These are phyloP conservation scores for Nepenthes mirabilis DNA, from an alignment of 148 eudicot species.

Conservation along the genomic window DNA sequence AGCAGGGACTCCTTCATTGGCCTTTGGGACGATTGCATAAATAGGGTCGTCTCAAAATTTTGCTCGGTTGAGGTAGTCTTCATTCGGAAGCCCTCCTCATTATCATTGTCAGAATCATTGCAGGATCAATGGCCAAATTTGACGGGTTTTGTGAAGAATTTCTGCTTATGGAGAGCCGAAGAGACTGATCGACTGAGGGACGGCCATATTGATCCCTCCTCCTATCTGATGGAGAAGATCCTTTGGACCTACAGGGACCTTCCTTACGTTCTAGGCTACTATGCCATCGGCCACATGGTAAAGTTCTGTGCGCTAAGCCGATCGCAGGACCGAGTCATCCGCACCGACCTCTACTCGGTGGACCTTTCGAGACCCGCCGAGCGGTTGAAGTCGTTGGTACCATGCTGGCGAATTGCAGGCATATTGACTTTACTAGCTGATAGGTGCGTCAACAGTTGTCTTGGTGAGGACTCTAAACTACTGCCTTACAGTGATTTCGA, in stretches of 20 bases:
- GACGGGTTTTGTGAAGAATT: slow-evolving; percentile 40
- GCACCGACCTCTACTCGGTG: slow-evolving; percentile 50
- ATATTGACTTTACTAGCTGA: slow-evolving; percentile 55
- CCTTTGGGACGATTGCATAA: slow-evolving; percentile 83
- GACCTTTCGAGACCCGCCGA: slow-evolving; percentile 51
- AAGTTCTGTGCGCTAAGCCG: slow-evolving; percentile 71
- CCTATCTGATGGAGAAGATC: slow-evolving; percentile 39
- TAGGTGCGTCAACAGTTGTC: slow-evolving; percentile 14
- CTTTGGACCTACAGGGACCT: slow-evolving; percentile 51
- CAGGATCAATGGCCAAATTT: slow-evolving; percentile 70
- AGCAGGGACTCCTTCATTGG: slow-evolving; percentile 55
- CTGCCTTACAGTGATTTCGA: slow-evolving; percentile 44
- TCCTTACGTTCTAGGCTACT: slow-evolving; percentile 70
- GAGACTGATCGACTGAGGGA: slow-evolving; percentile 49
- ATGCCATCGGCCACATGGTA: slow-evolving; percentile 51
- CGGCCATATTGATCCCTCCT: slow-evolving; percentile 33
- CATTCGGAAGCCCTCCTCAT: slow-evolving; percentile 31
- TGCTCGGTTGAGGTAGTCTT: slow-evolving; percentile 40
- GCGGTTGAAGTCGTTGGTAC: slow-evolving; percentile 44
- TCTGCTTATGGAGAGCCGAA: slow-evolving; percentile 83
- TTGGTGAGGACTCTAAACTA: slow-evolving; percentile 1
- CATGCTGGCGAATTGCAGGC: slow-evolving; percentile 77
- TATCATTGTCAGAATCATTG: slow-evolving; percentile 2
- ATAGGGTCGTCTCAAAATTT: slow-evolving; percentile 54
- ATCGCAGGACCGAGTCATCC: slow-evolving; percentile 15